These are phyloP conservation scores for Euryodendron excelsum DNA, from an alignment of 148 eudicot species.

Conservation along the genomic window DNA sequence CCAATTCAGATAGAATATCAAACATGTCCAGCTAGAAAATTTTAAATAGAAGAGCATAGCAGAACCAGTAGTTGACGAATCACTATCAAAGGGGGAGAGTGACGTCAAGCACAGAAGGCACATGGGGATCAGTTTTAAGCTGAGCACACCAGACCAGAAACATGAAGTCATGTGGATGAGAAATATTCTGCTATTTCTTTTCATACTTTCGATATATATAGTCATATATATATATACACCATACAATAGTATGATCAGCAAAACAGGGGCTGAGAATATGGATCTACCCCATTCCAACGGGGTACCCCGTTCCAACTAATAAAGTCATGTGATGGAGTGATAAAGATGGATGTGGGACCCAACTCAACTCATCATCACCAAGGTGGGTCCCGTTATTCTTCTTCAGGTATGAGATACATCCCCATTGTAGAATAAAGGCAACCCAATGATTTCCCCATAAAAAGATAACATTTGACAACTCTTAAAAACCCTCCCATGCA, in stretches of 20 bases:
- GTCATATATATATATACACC: neutral
- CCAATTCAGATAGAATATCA: slow-evolving; percentile 17
- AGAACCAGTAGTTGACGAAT: slow-evolving; percentile 38
- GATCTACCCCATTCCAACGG: slow-evolving; percentile 63
- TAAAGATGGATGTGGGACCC: slow-evolving; percentile 14
- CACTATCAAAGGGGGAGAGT: slow-evolving; percentile 29
- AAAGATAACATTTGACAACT: too few relatives aligned
- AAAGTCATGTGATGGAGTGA: slow-evolving; percentile 54
- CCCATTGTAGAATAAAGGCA: neutral
- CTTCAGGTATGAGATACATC: neutral
- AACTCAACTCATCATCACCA: slow-evolving; percentile 16
- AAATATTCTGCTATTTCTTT: slow-evolving; percentile 20
- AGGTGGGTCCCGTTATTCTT: slow-evolving; percentile 24
- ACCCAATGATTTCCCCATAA: slow-evolving; percentile 11
- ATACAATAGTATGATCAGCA: neutral
- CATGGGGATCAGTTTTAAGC: slow-evolving; percentile 45
- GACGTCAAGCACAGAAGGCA: slow-evolving; percentile 33
- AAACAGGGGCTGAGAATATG: slow-evolving; percentile 46
- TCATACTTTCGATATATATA: too few relatives aligned
- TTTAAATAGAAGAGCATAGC: neutral
- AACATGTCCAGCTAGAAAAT: slow-evolving; percentile 8
- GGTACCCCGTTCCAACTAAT: slow-evolving; percentile 56
- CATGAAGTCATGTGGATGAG: slow-evolving; percentile 25
- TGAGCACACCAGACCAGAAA: slow-evolving; percentile 21
- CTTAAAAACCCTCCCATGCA: too few relatives aligned